These are phyloP conservation scores for Thuja plicata DNA, from an alignment of 83 land plant genomes.

Conservation along the genomic window DNA sequence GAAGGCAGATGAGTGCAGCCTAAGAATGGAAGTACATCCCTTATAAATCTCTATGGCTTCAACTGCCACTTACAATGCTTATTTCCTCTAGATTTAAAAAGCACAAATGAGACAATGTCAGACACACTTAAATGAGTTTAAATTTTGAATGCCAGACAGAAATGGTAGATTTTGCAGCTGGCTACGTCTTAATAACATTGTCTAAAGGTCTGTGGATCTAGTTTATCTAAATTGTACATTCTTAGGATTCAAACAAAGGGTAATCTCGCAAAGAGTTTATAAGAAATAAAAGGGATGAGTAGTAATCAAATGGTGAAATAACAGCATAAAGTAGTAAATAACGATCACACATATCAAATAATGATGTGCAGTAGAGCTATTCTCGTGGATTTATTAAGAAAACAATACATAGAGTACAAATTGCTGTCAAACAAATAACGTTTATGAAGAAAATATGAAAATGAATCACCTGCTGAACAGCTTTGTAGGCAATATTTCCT, in stretches of 20 bases:
- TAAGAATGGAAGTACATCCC: not conserved
- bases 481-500: slow-evolving; percentile 49
- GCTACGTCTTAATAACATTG: not conserved
- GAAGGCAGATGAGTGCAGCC: not conserved
- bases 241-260: not conserved
- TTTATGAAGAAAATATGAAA: not conserved
- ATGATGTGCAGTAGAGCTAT: not conserved
- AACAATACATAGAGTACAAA: not conserved
- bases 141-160: too few species aligned
- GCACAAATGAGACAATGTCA: not conserved
- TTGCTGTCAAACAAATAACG: not conserved
- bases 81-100: too few species aligned
- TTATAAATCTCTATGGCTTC: too few species aligned
- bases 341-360: not conserved
- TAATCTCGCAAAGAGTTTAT: not conserved
- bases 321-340: too few species aligned
- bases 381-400: not conserved
- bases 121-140: not conserved
- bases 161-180: not conserved
- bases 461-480: slow-evolving; percentile 47
- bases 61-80: too few species aligned
- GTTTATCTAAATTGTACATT: too few species aligned
- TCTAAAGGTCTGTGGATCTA: not conserved
- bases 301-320: not conserved
- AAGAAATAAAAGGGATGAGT: not conserved